Base-by-base conservation (phyloP, 23 red algal genomes). In the Pyropia haitanensis region DNA sequence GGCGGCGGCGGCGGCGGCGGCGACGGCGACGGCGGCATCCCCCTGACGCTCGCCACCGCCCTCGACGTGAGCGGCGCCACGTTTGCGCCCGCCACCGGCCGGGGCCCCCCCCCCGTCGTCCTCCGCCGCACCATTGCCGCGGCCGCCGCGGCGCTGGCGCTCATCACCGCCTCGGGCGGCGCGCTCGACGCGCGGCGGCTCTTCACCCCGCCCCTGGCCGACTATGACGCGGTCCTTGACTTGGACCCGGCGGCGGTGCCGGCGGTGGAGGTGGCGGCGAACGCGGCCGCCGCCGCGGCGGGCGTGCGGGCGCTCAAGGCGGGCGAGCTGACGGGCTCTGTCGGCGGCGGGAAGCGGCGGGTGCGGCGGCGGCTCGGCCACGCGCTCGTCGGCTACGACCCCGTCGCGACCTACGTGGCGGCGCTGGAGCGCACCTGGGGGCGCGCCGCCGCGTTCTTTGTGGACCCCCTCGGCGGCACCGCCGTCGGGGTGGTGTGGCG, bases 401-500 rank as follows among this genome's bases (percentile, higher is more conserved):
- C 71, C 8, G 68, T 77, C 30, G 46, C 27, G 20, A 50, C 32
- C 19, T 30, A 76, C 17, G 12, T 62, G 58, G 55, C 46, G 24
- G 53, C 65, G 18, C 62, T 87, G 27, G 60, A 73, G 44, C 26
- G 53, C 16, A 48, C 61, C 2, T 64, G 75, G 58, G 72, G 81
- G 48, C 48, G 53, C 24, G 76, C 51, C 31, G 81, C 81, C 3
- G 21, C 76, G 33, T 87, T 87, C 46, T 57, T 77, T 27, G 57
- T 69, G 57, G 55, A 73, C 56, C 61, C 60, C 15, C 19, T 51
- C 22, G 72, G 61, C 29, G 55, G 81, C 16, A 14, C 15, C 16
- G 33, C 60, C 27, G 34, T 87, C 21, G 75, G 23, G 32, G 70
- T 77, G 9, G 81, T 87, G 18, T 87, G 71, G 81, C 29, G 71